Evolutionary conservation across 208 protist genomes (phyloP).

Genomic region (Acanthamoeba triangularis): DNA sequence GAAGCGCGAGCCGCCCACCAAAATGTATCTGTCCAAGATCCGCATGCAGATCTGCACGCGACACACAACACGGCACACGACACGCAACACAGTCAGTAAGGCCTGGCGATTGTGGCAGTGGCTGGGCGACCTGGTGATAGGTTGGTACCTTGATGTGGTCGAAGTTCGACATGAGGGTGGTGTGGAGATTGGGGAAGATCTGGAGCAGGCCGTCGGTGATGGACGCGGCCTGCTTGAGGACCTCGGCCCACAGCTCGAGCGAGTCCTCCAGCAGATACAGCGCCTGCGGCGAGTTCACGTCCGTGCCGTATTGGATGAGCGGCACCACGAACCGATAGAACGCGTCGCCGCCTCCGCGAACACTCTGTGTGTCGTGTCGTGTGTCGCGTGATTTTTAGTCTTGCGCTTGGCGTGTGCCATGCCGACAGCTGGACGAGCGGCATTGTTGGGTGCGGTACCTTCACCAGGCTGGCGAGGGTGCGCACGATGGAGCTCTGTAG

Average conservation of each 20-base stretch:
- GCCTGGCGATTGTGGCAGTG: neutral
- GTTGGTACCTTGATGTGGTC: constrained; percentile 56
- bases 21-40: constrained; percentile 70
- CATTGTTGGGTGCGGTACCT: neutral
- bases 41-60: constrained; percentile 27
- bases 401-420: neutral
- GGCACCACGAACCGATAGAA: constrained; percentile 73
- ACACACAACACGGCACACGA: neutral
- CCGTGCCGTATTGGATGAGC: constrained; percentile 68
- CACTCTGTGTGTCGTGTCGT: neutral
- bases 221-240: constrained; percentile 38
- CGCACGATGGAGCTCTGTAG: constrained; percentile 74
- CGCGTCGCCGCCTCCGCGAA: constrained; percentile 13
- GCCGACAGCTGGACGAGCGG: neutral
- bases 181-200: constrained; percentile 53
- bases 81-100: neutral
- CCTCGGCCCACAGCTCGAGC: constrained; percentile 73
- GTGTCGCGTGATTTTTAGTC: neutral
- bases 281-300: constrained; percentile 50
- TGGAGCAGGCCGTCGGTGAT: constrained; percentile 57
- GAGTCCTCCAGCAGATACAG: constrained; percentile 66
- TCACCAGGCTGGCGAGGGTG: constrained; percentile 50
- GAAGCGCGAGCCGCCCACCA: constrained; percentile 57
- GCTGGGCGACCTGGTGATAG: neutral
- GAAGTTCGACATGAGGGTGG: constrained; percentile 37